Evolutionary conservation across 495 filamentous ascomycete species (phyloP), one percentile per base, ranked within the genome.

Genomic region (Penicillium atrosanguineum): DNA sequence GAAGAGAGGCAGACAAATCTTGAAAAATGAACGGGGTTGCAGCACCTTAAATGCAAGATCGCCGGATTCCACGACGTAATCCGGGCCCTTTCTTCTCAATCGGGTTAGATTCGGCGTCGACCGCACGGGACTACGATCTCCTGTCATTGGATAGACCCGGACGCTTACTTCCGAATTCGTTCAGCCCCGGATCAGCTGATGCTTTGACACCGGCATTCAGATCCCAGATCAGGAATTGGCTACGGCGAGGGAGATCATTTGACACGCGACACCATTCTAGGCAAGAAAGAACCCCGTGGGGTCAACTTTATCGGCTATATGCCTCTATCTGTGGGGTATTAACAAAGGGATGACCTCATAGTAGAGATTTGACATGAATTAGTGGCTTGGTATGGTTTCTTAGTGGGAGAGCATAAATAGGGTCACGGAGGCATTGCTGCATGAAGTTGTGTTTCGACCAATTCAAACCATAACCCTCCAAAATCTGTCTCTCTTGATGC

Each of bases 381-480:
- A 34, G 31, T 34, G 31, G 8, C 31, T 34, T 14, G 9, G 8
- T 40, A 19, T 40, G 6, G 38, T 7, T 16, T 19, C 12, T n/a
- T 18, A 9, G 38, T 11, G 16, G 16, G 16, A 40, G n/a, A 18
- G 38, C 7, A 40, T 16, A 16, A 20, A 25, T 15, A 31, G 7
- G 11, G 16, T 39, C 59, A 66, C 20, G 63, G 63, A 14, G 63
- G 63, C 52, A 63, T 52, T 9, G 64, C 64, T 47, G 61, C 61
- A 45, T 59, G 50, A 39, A 67, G 58, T 48, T 67, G 50, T 31
- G 52, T 54, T 23, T 69, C 66, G 31, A 63, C 61, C 50, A 69
- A 42, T 37, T 69, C 66, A 53, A 67, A 69, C 61, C 61, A 64
- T 7, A 60, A 29, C 1, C 66, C 66, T 44, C 54, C 41, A 47